Evolutionary conservation across 441 rosid species (phyloP), one percentile per base, ranked within the genome.

Genomic region (Mallotus repandus): DNA sequence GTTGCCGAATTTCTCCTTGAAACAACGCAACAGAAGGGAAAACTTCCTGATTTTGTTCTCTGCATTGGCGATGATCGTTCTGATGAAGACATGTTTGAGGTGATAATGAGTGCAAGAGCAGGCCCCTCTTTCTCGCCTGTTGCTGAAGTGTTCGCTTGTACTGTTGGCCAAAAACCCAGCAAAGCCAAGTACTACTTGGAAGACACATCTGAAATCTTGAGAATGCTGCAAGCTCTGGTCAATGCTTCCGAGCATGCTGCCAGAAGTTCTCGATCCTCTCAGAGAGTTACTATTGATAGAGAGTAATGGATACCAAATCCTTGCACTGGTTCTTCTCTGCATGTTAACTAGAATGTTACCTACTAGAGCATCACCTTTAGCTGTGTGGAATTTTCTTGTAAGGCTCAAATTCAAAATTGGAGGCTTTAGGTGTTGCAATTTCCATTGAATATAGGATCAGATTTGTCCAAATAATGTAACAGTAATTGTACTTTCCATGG

Each of bases 11-110:
- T 75, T 59, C 89, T 92, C 18, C 79, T 94, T 4, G 70, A 57
- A 46, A 83, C 86, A 9, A 92, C 88, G 97, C 79, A 74, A 56
- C 78, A 82, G 62, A 84, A 84, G 74, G 95, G 88, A 50, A 86
- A 76, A 74, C 87, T 81, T 54, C 83, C 96, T 15, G 97, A 92
- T 80, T 92, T 94, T 75, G 90, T 92, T 68, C 87, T 94, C 14
- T 92, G 98, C 68, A 85, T 94, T 5, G 98, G 98, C 10, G 98
- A 94, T 76, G 98, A 94, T 76, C 77, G 95, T 29, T 94, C 97
- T 0, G 98, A 94, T 3, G 98, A 94, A 76, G 98, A 94, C 83
- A 94, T 94, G 98, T 94, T 94, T 35, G 96, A 89, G 81, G 95
- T 86, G 68, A 90, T 94, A 80, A 86, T 66, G 82, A 81, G 79